Conservation (phyloP, 208 protist genomes). For the Sergeia podlipaevii region DNA sequence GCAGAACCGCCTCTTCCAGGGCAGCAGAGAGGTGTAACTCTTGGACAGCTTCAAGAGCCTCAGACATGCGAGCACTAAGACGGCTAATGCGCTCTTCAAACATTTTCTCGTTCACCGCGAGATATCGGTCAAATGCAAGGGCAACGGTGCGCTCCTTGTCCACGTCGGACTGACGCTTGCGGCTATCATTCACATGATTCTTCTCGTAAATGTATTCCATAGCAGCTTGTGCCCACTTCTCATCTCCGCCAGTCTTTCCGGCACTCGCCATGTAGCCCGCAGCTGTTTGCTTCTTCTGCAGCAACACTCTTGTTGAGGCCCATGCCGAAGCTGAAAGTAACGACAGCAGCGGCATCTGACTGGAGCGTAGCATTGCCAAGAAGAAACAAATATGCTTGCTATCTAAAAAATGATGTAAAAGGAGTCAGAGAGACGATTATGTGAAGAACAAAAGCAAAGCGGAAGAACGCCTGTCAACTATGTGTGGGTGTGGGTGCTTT, state of each 20-base stretch:
- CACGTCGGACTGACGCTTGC: constrained; percentile 80
- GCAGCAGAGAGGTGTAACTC: constrained; percentile 34
- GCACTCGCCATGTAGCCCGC: constrained; percentile 65
- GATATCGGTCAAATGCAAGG: constrained; percentile 71
- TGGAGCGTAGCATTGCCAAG: too few species aligned
- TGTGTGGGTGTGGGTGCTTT: too few species aligned
- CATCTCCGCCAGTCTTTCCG: constrained; percentile 72
- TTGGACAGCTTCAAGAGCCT: constrained; percentile 63
- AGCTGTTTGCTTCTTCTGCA: constrained; percentile 75
- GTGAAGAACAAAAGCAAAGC: too few species aligned
- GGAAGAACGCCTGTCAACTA: too few species aligned
- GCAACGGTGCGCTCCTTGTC: constrained; percentile 57
- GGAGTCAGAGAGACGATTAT: background rate
- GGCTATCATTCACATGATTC: constrained; percentile 71
- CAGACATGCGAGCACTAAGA: constrained; percentile 52
- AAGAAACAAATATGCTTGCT: too few species aligned
- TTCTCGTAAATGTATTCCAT: constrained; percentile 90
- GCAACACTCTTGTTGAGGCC: background rate
- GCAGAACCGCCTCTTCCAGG: constrained; percentile 64
- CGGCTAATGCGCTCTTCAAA: constrained; percentile 53
- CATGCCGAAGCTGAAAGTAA: background rate
- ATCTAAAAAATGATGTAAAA: background rate
- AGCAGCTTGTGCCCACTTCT: constrained; percentile 85
- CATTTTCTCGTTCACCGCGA: constrained; percentile 29
- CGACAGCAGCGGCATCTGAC: background rate